Conservation (phyloP, 1,284 basidiomycete genomes). For the Pseudozyma hubeiensis region DNA sequence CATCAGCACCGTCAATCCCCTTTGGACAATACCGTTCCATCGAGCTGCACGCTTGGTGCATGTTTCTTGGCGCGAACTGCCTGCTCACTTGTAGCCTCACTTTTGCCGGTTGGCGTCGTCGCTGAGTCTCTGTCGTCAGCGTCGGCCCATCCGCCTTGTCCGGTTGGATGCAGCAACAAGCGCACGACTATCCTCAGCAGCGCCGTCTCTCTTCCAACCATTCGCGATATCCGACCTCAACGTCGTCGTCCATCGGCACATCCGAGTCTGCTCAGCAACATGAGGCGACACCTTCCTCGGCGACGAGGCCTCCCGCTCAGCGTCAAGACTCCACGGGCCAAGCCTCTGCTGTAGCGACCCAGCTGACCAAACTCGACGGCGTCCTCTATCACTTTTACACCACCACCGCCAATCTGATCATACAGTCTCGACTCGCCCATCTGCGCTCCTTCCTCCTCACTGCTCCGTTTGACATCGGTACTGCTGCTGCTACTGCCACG, state of each 20-base stretch:
- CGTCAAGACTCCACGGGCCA: conserved; percentile 7
- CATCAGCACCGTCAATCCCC: no score
- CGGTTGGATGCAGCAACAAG: conserved; percentile 40
- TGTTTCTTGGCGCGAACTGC: not conserved
- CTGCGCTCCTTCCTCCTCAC: conserved; percentile 27
- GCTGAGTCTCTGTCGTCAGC: conserved; percentile 17
- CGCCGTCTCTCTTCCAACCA: conserved; percentile 20
- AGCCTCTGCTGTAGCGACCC: conserved; percentile 7
- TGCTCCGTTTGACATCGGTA: conserved; percentile 12
- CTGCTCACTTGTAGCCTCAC: not conserved
- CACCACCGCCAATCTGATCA: conserved; percentile 67
- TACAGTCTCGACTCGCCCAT: conserved; percentile 62
- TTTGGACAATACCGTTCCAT: not conserved
- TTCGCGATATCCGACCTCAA: conserved; percentile 17
- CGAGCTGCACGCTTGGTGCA: not conserved
- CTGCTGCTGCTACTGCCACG: not conserved
- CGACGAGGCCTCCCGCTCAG: conserved; percentile 19
- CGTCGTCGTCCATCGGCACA: conserved; percentile 21
- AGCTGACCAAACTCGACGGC: conserved; percentile 48
- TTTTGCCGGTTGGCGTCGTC: conserved; percentile 17
- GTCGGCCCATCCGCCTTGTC: conserved; percentile 15
- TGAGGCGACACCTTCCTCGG: conserved; percentile 19
- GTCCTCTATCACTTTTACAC: conserved; percentile 68
- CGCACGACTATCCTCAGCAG: conserved; percentile 11
- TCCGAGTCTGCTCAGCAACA: conserved; percentile 20